phyloP scores from a whole-genome alignment of 208 protist genomes.

The Leishmania martiniquensis region DNA sequence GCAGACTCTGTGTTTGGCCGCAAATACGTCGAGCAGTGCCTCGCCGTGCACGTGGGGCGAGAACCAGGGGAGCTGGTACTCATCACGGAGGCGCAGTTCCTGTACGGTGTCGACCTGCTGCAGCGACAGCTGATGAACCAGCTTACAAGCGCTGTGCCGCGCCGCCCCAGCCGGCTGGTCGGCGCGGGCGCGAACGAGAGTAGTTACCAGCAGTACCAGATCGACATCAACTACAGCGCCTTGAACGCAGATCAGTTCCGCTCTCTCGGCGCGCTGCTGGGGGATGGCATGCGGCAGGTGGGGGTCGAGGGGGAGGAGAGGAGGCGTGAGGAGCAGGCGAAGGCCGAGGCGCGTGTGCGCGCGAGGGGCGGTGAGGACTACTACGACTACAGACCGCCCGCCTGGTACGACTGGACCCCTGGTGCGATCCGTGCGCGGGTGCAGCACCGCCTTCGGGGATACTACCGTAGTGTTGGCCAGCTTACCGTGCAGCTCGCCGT shows the following conservation, averaged over 20 bases:
- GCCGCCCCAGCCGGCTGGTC: conserved; percentile 21
- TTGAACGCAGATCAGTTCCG: conserved; percentile 86
- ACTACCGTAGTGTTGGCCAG: conserved; percentile 66
- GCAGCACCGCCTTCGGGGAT: conserved; percentile 58
- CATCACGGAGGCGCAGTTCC: conserved; percentile 80
- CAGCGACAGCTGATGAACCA: conserved; percentile 70
- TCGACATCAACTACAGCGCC: conserved; percentile 70
- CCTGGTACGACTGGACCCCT: conserved; percentile 83
- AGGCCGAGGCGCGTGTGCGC: conserved; percentile 29
- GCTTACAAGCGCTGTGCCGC: conserved; percentile 34
- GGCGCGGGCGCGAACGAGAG: conserved; percentile 28
- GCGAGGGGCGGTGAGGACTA: conserved; percentile 6
- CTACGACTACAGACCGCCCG: conserved; percentile 56
- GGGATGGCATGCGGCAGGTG: conserved; percentile 70
- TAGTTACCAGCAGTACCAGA: conserved; percentile 54
- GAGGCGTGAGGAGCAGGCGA: conserved; percentile 31
- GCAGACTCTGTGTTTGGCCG: conserved; percentile 64
- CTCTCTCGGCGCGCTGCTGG: conserved; percentile 69
- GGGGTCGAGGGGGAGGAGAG: conserved; percentile 67
- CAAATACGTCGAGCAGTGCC: conserved; percentile 86
- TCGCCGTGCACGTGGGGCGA: conserved; percentile 80
- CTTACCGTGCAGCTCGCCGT: conserved; percentile 63
- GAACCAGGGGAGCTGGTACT: conserved; percentile 77
- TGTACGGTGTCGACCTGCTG: conserved; percentile 76
- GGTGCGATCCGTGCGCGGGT: conserved; percentile 63